Evolutionary conservation across 176 grass and related monocot species (phyloP), one percentile per base, ranked within the genome.

Genomic region (Aegilops bicornis): DNA sequence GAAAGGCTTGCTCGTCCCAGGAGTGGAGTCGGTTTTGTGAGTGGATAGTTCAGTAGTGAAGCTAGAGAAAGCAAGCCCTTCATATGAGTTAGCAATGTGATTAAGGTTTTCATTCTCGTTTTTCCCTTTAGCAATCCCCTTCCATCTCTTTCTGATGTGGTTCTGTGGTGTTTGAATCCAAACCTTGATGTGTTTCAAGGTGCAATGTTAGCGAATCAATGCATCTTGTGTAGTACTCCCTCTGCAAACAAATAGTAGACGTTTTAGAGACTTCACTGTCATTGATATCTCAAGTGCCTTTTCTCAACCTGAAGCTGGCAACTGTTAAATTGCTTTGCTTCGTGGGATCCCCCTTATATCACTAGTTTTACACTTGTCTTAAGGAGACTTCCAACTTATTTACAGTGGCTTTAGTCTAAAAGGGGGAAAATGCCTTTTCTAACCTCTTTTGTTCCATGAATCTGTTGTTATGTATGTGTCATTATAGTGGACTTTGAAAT

Each of bases 1-100:
- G 8, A 78, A 73, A 45, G 20, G 37, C n/a, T 73, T 45, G 39
- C 4, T 56, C 9, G 27, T 56, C 25, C 64, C 64, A 69, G 27
- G 42, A 69, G 3, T 64, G 40, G 24, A 52, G 52, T 48, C 74
- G 47, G 74, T 45, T 77, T 56, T 48, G 5, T 52, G 19, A 6
- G 20, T 48, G 52, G 16, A 58, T 58, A 77, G 8, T 77, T 48
- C 74, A 58, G 29, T 77, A 32, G 48, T 33, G 74, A 77, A 77
- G 74, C 48, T 58, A 56, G 74, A 77, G 48, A 54, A 12, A 77
- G 74, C 48, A 56, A 20, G 19, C 76, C 76, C 48, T 77, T 58
- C 56, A 24, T 37, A 78, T 61, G 76, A 78, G 22, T 79, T 79
- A 33, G 13, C 12, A 48, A 48, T 69, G 5, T 70, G 29, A 16